Evolutionary conservation across 768 basidiomycete genomes (phyloP), one percentile per base, ranked within the genome.

Genomic region (Tephrocybe sp.): DNA sequence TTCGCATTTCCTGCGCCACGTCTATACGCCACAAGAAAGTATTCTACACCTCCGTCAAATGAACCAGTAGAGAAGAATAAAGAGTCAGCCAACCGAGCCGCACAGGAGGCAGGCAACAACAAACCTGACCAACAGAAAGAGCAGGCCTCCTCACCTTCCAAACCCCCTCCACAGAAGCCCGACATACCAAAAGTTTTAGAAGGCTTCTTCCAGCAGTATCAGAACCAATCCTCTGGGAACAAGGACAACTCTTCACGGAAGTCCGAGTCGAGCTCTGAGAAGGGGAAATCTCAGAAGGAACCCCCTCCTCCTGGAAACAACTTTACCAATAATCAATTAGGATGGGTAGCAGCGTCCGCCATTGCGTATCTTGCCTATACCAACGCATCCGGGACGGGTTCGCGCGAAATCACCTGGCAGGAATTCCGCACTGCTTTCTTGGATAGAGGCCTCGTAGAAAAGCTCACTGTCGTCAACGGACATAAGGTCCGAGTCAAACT

Each of bases 371-470:
- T 87, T 59, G 73, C 87, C 12, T 89, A 85, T 59, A 79, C 80
- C 12, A 74, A 81, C 51, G 78, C 83, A 11, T 74, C 72, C 34
- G 67, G 73, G 0, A 71, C 78, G 4, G 69, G 72, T 20, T 82
- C 87, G 1, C 83, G 89, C 52, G 97, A 99, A 72, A 98, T 99
- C 59, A 99, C 97, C 56, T 99, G 97, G 96, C 95, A 98, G 71
- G 97, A 98, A 70, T 99, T 99, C 75, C 85, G 94, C 46, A 95
- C 92, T 39, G 92, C 93, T 9, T 92, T 99, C 76, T 86, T 99
- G 40, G 89, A 96, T 70, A 94, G 95, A 65, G 96, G 93, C 38
- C 81, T 98, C 47, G 96, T 99, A 33, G 94, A 98, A 59, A 93
- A 85, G 62, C 84, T 98, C 51, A 80, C 84, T 47, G 96, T 98